Evolutionary conservation across 176 grass and related monocot species (phyloP), one percentile per base, ranked within the genome.

Genomic region (Oryza coarctata): DNA sequence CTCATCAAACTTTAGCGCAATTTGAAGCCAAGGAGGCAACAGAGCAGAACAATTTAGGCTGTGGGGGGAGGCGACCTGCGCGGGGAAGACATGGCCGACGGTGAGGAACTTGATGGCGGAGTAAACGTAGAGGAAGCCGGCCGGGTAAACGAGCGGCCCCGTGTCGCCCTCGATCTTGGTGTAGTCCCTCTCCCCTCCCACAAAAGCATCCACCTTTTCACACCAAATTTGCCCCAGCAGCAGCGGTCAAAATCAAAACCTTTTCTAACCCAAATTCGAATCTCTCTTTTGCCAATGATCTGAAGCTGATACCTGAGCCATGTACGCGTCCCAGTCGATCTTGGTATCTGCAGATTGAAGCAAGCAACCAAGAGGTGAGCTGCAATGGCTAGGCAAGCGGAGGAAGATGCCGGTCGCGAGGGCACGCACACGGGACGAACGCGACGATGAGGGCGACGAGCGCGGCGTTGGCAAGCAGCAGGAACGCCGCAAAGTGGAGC

Each of bases 291-390:
- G 7, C 32, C 3, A 13, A n/a, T 50, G 9, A 15, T 80, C n/a
- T 45, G 69, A 38, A 38, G 71, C 32, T 25, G 50, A 78, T 39
- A 98, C 95, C 92, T 98, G 96, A 66, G 96, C 93, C 90, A 98
- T 98, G 90, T 98, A 98, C 39, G 96, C 93, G 73, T 98, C 89
- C 92, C 92, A 91, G 82, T 98, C 96, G 75, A 98, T 95, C 93
- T 98, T 95, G 38, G 92, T 98, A 86, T 98, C 96, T 95, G 77
- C 83, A 76, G 4, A 58, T 1, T 10, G 75, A 44, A 82, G 76
- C 61, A 83, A 80, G 26, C n/a, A 55, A 66, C 57, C 3, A 23
- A 34, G 34, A 52, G 30, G 70, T 80, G 7, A 89, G 70, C 20
- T 6, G 9, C 12, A 55, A 35, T 29, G 13, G 5, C 22, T 31